Conservation (phyloP, 23 red algal species). For the Gracilaria caudata region DNA sequence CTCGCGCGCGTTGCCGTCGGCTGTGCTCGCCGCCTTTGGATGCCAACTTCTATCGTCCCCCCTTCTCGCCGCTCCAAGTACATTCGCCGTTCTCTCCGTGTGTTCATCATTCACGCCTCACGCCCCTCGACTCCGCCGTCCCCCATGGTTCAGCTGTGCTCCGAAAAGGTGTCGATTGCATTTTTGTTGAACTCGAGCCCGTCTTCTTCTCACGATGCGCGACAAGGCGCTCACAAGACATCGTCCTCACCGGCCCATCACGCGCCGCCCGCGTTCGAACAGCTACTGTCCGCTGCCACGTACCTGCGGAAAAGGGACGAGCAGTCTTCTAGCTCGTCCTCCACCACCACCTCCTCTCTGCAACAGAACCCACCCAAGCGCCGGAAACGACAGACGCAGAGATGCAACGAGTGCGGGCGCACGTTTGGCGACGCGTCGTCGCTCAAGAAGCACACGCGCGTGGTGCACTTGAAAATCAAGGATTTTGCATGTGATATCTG, state of each 20-base stretch:
- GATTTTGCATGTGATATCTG: constrained; percentile 53
- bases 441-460: constrained; percentile 58
- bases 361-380: constrained; percentile 10
- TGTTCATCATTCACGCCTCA: too few species aligned
- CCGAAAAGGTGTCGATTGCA: constrained; percentile 5
- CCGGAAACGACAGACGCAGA: constrained; percentile 21
- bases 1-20: not conserved
- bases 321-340: not conserved
- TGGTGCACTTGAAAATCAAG: constrained; percentile 69
- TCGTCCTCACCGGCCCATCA: not conserved
- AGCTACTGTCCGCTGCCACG: constrained; percentile 1
- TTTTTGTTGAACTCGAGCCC: constrained; percentile 14
- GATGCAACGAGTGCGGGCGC: constrained; percentile 46
- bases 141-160: constrained; percentile 3
- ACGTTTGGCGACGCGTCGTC: constrained; percentile 51
- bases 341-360: not conserved
- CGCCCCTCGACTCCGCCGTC: not conserved
- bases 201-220: not conserved
- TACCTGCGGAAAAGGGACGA: not conserved
- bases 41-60: not conserved
- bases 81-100: not conserved
- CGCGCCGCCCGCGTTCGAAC: not conserved
- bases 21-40: not conserved
- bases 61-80: not conserved
- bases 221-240: not conserved